Percentiles rank a stretch among this genome's conserved stretches.
These are phyloP conservation scores for Cladobotryum mycophilum DNA, from an alignment of 2,329 filamentous ascomycete species.

Conservation along the genomic window DNA sequence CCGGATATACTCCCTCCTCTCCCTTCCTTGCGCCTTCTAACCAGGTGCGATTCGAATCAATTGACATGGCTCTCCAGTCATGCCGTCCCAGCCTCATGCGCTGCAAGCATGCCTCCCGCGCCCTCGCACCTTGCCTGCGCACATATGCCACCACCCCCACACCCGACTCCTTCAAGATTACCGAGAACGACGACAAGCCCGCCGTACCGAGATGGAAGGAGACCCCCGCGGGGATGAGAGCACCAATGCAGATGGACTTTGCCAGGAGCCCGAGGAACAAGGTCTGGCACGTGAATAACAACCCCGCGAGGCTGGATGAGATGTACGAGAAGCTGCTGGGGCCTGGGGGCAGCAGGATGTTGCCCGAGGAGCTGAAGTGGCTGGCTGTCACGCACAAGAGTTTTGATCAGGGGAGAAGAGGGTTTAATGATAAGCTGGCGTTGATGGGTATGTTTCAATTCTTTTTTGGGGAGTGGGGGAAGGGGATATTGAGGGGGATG, in stretches of 20 bases:
- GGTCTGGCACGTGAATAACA: conserved; percentile 65
- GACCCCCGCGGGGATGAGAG: conserved; percentile 64
- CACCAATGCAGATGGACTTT: conserved; percentile 57
- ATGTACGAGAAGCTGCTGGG: conserved; percentile 76
- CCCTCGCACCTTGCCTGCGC: conserved; percentile 21
- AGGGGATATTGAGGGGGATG: background rate
- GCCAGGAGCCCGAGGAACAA: conserved; percentile 48
- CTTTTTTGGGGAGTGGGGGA: background rate
- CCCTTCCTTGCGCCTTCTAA: conserved; percentile 5
- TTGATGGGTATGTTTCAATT: conserved; percentile 62
- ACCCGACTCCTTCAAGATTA: conserved; percentile 22
- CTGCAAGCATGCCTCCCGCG: conserved; percentile 10
- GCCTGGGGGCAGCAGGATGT: conserved; percentile 60
- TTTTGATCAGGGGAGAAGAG: conserved; percentile 89
- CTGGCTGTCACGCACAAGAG: conserved; percentile 96
- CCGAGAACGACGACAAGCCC: conserved; percentile 8
- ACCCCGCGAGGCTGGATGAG: conserved; percentile 66
- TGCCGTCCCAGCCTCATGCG: conserved; percentile 18
- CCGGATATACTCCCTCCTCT: background rate
- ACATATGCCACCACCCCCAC: conserved; percentile 12
- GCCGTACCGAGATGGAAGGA: conserved; percentile 59
- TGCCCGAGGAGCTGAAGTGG: conserved; percentile 94
- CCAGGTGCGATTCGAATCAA: conserved; percentile 12
- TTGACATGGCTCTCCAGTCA: conserved; percentile 27
- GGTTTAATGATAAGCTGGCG: conserved; percentile 91